Evolutionary conservation across 1,284 basidiomycete species (phyloP), one percentile per base, ranked within the genome.

Genomic region (Pisolithus thermaeus): DNA sequence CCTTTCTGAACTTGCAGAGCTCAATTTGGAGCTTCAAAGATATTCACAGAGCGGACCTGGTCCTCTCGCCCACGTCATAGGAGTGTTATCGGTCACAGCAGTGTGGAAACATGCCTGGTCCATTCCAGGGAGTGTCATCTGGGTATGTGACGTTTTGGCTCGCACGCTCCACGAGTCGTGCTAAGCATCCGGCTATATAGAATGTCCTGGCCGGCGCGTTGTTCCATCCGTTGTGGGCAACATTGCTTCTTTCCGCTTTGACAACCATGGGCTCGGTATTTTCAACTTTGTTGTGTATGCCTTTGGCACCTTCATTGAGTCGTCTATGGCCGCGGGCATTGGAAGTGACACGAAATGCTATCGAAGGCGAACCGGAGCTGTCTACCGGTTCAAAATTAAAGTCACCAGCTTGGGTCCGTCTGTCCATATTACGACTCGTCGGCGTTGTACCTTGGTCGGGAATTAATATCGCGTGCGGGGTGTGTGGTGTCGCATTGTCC

Each of bases 81-180:
- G 77, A n/a, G 90, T 92, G 37, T 77, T 96, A 61, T 83, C 86
- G 36, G 76, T 92, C n/a, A 83, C 87, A 20, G 89, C 90, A 3
- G 75, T 91, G 35, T 96, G 91, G 91, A 95, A 93, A 70, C 92
- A 96, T 66, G 91, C 92, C 7, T 96, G 92, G 92, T 93, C 90
- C 54, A 81, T 96, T 47, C 92, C 92, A 4, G 92, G 92, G 5
- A 92, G 90, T 55, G 91, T 94, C 49, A 77, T 95, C 51, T 85
- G 92, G 82, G 90, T 92, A 58, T 60, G 81, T 75, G 32, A 35
- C 32, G 14, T 35, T 35, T 37, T 44, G 51, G 14, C 51, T 55
- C 48, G 51, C 54, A 52, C 51, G 56, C 55, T 56, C 49, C 45
- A 36, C 53, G 55, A 53, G 49, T 52, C 61, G 61, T 59, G 49